These are phyloP conservation scores for Rhodofomes roseus DNA, from an alignment of 1,284 basidiomycete species.

Conservation along the genomic window DNA sequence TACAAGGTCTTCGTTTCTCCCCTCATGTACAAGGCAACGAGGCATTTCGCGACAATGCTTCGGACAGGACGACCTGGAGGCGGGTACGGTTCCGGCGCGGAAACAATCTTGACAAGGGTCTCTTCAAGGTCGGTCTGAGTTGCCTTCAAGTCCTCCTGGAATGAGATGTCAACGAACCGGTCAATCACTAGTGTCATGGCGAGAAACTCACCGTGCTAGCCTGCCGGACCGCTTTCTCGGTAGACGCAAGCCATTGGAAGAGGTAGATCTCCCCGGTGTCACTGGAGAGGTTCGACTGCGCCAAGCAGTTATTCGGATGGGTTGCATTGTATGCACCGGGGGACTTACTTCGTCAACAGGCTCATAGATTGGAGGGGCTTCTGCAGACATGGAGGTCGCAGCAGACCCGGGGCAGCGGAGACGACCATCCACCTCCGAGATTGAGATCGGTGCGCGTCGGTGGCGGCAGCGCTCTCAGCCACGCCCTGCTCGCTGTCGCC, in stretches of 20 bases:
- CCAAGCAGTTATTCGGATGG: neutral
- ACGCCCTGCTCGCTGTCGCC: too few species aligned
- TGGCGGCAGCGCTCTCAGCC: neutral
- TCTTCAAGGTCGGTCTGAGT: conserved; percentile 60
- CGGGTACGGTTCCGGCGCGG: conserved; percentile 61
- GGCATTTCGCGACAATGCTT: conserved; percentile 75
- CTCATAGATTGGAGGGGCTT: conserved; percentile 1
- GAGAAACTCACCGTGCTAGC: conserved; percentile 45
- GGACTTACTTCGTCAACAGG: conserved; percentile 10
- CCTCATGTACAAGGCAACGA: conserved; percentile 74
- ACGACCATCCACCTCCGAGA: neutral
- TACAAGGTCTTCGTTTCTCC: conserved; percentile 85
- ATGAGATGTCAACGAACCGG: neutral
- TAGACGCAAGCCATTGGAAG: conserved; percentile 76
- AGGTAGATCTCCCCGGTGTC: conserved; percentile 81
- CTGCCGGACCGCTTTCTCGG: conserved; percentile 55
- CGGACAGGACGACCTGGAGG: conserved; percentile 83
- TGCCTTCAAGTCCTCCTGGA: conserved; percentile 69
- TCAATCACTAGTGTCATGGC: too few species aligned
- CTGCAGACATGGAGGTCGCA: neutral
- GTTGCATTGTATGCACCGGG: too few species aligned
- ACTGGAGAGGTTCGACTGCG: conserved; percentile 61
- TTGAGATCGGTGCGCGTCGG: neutral
- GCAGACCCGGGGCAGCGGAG: neutral
- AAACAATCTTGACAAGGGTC: conserved; percentile 60